Base-by-base conservation (phyloP, 306 rosid genomes). In the Rosa lucieae region DNA sequence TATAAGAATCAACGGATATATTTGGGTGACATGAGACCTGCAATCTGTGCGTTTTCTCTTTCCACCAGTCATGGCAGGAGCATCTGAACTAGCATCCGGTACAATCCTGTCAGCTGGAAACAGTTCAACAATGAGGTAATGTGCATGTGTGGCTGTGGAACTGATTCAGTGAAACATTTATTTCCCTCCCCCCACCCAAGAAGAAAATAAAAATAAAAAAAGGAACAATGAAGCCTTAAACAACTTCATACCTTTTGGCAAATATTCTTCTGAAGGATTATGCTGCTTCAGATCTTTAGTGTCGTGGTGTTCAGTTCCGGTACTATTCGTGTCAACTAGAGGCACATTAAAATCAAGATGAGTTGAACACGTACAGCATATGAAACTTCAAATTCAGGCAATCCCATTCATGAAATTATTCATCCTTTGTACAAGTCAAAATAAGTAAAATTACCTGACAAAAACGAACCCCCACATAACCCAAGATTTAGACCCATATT, bases 401-500 rank as follows among this genome's bases (percentile, higher is more conserved):
- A 77, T 76, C 75, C 48, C 67, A 81, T 74, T 69, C 67, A 51
- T 79, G 73, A 70, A 65, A 44, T 72, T 73, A 72, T 26, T 65
- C 20, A 52, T 63, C 59, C 32, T 72, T 73, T 20, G 68, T 17
- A 44, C 32, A 61, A 63, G 63, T 42, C 32, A 68, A 44, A 17
- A 70, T 39, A 55, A 58, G 55, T 52, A 71, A 83, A 72, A 75
- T 84, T 90, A 94, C 97, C 97, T 63, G 89, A 78, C 78, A 89
- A 72, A 78, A 88, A 87, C 7, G 89, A 81, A 76, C 93, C 93
- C 80, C 88, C 88, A 13, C 92, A 85, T 72, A 91, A 90, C 85
- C 95, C 97, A 53, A 91, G 92, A 83, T 90, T 87, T 82, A 88
- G 86, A 82, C 97, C 93, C 87, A 86, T 77, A 58, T 75, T 84